phyloP scores from a whole-genome alignment of 805 yeast species.

The Monosporozyma aerobia region DNA sequence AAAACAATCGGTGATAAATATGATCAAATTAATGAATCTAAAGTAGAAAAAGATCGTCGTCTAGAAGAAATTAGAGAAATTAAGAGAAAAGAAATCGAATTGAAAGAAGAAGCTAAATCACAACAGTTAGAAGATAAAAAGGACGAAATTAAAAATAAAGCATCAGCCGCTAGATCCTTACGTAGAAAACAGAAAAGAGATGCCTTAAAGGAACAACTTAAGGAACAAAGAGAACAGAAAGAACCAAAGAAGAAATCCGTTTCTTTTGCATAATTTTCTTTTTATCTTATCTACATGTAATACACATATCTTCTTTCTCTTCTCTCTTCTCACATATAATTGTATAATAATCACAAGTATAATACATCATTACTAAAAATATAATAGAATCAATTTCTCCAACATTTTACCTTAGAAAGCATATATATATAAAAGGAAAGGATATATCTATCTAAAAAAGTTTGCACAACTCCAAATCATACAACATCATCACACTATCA shows the following conservation, averaged over 20 bases:
- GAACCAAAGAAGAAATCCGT: constrained; percentile 32
- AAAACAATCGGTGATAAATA: constrained; percentile 73
- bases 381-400: not conserved
- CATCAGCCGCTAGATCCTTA: constrained; percentile 55
- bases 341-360: not conserved
- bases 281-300: not conserved
- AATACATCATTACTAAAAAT: too few species aligned
- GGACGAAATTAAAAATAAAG: constrained; percentile 62
- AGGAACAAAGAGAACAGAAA: constrained; percentile 6
- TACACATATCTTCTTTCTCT: not conserved
- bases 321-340: not conserved
- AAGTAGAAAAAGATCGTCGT: constrained; percentile 80
- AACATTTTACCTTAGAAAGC: not conserved
- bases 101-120: constrained; percentile 63
- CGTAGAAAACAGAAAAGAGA: constrained; percentile 49
- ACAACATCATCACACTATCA: too few species aligned
- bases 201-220: constrained; percentile 4
- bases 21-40: constrained; percentile 75
- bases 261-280: constrained; percentile 29
- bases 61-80: constrained; percentile 84
- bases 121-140: constrained; percentile 68
- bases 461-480: too few species aligned
- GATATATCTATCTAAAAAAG: not conserved
- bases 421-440: not conserved
- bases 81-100: constrained; percentile 78